Evolutionary conservation across 345 rosid species (phyloP), one percentile per base, ranked within the genome.

Genomic region (Syzygium jambos): DNA sequence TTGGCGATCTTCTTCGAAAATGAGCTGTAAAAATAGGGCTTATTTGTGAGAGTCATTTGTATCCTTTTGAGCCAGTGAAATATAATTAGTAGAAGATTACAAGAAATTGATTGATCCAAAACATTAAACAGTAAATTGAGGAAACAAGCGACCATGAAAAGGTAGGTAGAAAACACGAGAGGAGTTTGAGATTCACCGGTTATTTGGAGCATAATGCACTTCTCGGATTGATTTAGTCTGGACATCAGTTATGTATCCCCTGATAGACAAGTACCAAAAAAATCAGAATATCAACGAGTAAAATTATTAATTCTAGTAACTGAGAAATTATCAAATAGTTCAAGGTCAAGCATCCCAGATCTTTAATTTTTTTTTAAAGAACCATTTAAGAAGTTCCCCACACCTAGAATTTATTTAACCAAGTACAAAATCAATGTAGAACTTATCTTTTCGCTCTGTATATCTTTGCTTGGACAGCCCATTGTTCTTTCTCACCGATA

Each of bases 191-290:
- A 55, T 87, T 65, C 34, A 88, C 90, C 82, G 12, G 5, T 83
- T 41, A 29, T 17, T 65, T 52, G 68, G 14, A 83, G 15, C 13
- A 49, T 14, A 87, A 52, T 5, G 6, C 59, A 84, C 6, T 55
- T 89, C 56, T 38, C 85, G 88, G 46, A 85, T 84, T 9, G 85
- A 85, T 82, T 90, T 90, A 19, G 91, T 87, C 25, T 49, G 65
- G 51, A 89, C 86, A 84, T 91, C 86, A 46, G 89, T 89, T 4
- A 88, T 78, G n/a, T 19, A 77, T 52, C 86, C 86, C 88, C 91
- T 86, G 43, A 61, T 51, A 80, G 25, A 22, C 52, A 34, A 61
- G 53, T 14, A 13, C 29, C 27, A 5, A 52, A 41, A 41, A 51
- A 12, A 77, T 73, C 49, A 34, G 25, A 54, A 21, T 54, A 54